These are phyloP conservation scores for Biancaea sappan DNA, from an alignment of 306 rosid genomes.

Conservation along the genomic window DNA sequence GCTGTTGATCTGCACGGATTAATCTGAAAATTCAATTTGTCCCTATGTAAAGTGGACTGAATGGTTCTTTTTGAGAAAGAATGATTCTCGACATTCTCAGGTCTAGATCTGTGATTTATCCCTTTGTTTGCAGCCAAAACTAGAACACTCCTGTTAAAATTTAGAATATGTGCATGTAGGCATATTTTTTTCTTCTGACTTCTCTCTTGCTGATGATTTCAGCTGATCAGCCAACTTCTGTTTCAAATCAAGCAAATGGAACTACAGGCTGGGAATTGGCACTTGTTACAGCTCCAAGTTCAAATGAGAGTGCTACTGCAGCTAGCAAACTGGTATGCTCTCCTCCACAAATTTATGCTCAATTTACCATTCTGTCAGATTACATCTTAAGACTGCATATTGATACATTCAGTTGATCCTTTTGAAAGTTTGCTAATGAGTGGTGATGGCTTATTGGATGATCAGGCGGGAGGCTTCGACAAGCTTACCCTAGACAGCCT, in stretches of 20 bases:
- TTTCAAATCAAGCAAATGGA: conserved; percentile 69
- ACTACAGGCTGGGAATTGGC: conserved; percentile 97
- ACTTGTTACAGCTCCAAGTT: conserved; percentile 95
- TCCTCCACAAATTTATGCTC: conserved; percentile 24
- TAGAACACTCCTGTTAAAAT: not conserved
- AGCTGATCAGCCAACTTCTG: conserved; percentile 70
- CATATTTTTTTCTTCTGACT: conserved; percentile 6
- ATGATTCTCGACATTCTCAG: conserved; percentile 19
- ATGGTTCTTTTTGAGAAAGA: conserved; percentile 32
- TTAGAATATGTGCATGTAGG: conserved; percentile 10
- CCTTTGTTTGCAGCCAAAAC: not conserved
- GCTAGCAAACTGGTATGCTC: conserved; percentile 81
- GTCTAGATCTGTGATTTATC: not conserved
- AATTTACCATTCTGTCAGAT: not conserved
- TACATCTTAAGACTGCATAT: not conserved
- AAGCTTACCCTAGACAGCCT: conserved; percentile 92
- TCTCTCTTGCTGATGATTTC: conserved; percentile 41
- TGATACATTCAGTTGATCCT: not conserved
- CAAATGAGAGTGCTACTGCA: conserved; percentile 74
- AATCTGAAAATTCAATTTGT: conserved; percentile 1
- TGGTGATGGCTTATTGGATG: conserved; percentile 33
- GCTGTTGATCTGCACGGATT: conserved; percentile 11
- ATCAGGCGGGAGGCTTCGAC: conserved; percentile 96
- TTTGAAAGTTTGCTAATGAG: conserved; percentile 28
- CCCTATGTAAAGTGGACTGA: conserved; percentile 8